Conservation (phyloP, 148 eudicot species). For the Rhododendron simsii region DNA sequence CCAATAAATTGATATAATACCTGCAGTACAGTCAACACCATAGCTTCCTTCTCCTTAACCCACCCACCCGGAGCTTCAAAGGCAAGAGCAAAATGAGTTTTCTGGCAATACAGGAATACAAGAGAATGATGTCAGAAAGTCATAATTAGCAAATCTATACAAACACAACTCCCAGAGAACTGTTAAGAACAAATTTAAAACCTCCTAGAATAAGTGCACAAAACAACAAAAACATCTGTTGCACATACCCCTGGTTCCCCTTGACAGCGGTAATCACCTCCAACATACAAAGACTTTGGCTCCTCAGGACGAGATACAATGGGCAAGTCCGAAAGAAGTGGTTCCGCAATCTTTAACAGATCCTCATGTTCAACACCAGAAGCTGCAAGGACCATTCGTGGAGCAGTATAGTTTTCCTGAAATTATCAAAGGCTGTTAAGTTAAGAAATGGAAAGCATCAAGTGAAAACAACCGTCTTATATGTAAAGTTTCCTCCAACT, state of each 20-base stretch:
- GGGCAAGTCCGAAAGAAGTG: slow-evolving; percentile 74
- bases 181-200: background rate
- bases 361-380: slow-evolving; percentile 92
- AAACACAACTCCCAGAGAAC: background rate
- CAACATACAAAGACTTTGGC: slow-evolving; percentile 64
- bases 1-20: slow-evolving; percentile 15
- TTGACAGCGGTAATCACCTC: slow-evolving; percentile 82
- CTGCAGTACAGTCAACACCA: slow-evolving; percentile 80
- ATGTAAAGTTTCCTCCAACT: slow-evolving; percentile 24
- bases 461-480: background rate
- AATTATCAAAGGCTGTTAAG: slow-evolving; percentile 10
- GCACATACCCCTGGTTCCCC: slow-evolving; percentile 73
- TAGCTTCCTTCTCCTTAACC: slow-evolving; percentile 68
- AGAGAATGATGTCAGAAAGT: background rate
- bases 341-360: slow-evolving; percentile 70
- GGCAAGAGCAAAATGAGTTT: slow-evolving; percentile 83
- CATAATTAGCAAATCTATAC: background rate
- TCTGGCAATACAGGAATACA: slow-evolving; percentile 32
- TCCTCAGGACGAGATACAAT: slow-evolving; percentile 35
- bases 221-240: background rate
- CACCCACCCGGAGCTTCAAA: slow-evolving; percentile 94
- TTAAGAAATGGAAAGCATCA: background rate
- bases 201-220: background rate
- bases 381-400: slow-evolving; percentile 91
- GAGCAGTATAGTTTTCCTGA: slow-evolving; percentile 85